A percentile compares a stretch with the other conserved stretches of the same genome.
Evolutionary conservation across 1,284 basidiomycete species (phyloP).

Genomic region (Volvariella surrecta): DNA sequence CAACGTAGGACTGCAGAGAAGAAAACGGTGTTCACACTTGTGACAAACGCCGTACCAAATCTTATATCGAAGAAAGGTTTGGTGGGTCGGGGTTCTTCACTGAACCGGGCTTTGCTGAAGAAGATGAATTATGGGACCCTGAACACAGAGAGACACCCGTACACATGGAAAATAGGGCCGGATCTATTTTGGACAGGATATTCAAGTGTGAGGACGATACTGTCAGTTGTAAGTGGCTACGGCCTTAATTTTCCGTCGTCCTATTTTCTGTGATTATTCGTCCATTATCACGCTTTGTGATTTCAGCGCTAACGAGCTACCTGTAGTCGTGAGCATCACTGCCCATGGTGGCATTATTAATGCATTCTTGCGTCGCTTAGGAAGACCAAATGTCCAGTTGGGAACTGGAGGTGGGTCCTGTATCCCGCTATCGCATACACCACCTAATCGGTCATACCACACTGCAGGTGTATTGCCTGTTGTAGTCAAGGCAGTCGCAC

Average conservation of each 20-base stretch:
- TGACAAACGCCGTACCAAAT: conserved; percentile 52
- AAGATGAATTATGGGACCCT: conserved; percentile 62
- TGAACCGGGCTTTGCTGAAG: conserved; percentile 63
- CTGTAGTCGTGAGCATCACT: conserved; percentile 60
- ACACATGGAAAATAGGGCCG: conserved; percentile 48
- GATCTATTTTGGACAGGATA: conserved; percentile 52
- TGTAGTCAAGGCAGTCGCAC: too few relatives aligned
- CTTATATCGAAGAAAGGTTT: conserved; percentile 47
- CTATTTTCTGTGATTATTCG: background rate
- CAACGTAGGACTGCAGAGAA: conserved; percentile 53
- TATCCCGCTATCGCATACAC: too few relatives aligned
- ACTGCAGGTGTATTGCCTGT: too few relatives aligned
- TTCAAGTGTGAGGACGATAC: conserved; percentile 28
- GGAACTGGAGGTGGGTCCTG: conserved; percentile 68
- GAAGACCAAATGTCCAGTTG: conserved; percentile 34
- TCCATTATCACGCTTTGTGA: too few relatives aligned
- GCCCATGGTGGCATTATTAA: conserved; percentile 55
- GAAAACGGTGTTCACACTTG: conserved; percentile 67
- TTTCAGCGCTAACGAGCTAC: too few relatives aligned
- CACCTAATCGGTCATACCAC: too few relatives aligned
- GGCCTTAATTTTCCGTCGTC: background rate
- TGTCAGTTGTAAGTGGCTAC: conserved; percentile 14
- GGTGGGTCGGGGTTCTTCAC: conserved; percentile 54
- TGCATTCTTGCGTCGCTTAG: conserved; percentile 38
- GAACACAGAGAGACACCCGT: conserved; percentile 56